Evolutionary conservation across 75 land plant genomes (phyloP), one percentile per base, ranked within the genome.

Genomic region (Sequoia sempervirens): DNA sequence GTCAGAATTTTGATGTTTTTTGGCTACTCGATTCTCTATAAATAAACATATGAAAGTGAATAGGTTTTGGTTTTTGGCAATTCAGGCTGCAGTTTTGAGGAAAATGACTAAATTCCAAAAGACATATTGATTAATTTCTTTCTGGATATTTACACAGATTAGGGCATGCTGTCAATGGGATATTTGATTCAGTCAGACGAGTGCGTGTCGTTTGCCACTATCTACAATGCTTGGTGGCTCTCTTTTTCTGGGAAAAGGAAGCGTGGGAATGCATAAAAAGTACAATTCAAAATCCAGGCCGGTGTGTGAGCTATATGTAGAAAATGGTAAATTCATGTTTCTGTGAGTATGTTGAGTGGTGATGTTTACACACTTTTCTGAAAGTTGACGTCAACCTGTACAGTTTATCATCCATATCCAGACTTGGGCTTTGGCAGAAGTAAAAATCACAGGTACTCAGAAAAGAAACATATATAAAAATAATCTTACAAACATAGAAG

Each of bases 401-500:
- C 66, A 61, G n/a, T 32, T 11, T 70, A 70, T 70, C 73, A 15
- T 30, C 36, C 11, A 30, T 32, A 70, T 70, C 36, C 36, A 70
- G 36, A 30, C 73, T 70, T 70, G 36, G 66, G 66, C 66, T 23
- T 61, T 61, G n/a, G 66, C 66, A 61, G 66, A 70, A 70, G 36
- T 32, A 70, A 32, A 30, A 30, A 70, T 70, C 12, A 70, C 73
- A 70, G 73, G 73, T 70, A 32, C 73, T 32, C 73, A 70, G 73
- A 70, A 70, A 70, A 32, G 73, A 32, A 70, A 70, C 73, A 70
- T 70, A 70, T 9, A 28, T 32, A 10, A 15, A 32, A 70, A 70
- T 30, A 70, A 32, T 9, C 4, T 70, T 70, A 70, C 73, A 70
- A 32, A 70, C 73, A 70, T 70, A 70, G 73, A 75, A 70, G 84